These are phyloP conservation scores for Penicillium silybi DNA, from an alignment of 495 filamentous ascomycete species.

Conservation along the genomic window DNA sequence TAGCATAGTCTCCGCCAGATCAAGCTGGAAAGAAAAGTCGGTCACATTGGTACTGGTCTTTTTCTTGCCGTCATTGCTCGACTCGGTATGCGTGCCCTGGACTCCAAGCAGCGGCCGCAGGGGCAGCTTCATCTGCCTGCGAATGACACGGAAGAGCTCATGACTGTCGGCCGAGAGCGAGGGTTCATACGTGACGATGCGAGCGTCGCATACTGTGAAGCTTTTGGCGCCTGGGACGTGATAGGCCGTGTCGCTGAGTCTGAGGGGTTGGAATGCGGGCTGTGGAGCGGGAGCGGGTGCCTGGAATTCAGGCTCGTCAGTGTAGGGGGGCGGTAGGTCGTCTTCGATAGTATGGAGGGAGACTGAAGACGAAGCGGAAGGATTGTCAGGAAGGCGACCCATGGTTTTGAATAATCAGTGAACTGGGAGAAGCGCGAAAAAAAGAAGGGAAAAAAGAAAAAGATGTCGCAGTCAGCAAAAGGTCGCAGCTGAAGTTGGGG, in stretches of 20 bases:
- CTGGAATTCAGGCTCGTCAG: conserved; percentile 17
- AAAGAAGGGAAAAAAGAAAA: neutral
- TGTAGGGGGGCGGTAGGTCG: conserved; percentile 24
- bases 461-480: neutral
- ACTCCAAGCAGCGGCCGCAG: conserved; percentile 34
- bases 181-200: conserved; percentile 25
- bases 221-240: conserved; percentile 10
- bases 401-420: conserved; percentile 2
- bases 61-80: conserved; percentile 23
- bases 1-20: conserved; percentile 33
- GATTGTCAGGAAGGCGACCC: conserved; percentile 18
- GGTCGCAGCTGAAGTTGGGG: too few relatives aligned
- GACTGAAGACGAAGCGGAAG: conserved; percentile 15
- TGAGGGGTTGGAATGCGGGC: conserved; percentile 6
- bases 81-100: conserved; percentile 32
- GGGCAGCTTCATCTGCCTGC: conserved; percentile 31
- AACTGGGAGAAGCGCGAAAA: neutral
- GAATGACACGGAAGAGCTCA: conserved; percentile 25
- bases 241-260: conserved; percentile 20
- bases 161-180: conserved; percentile 19
- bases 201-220: conserved; percentile 9
- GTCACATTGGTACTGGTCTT: conserved; percentile 27
- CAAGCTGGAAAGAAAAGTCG: conserved; percentile 40
- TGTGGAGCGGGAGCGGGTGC: neutral
- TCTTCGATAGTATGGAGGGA: conserved; percentile 23